phyloP scores from a whole-genome alignment of 139 green algal genomes.

The Volvox reticuliferus region DNA sequence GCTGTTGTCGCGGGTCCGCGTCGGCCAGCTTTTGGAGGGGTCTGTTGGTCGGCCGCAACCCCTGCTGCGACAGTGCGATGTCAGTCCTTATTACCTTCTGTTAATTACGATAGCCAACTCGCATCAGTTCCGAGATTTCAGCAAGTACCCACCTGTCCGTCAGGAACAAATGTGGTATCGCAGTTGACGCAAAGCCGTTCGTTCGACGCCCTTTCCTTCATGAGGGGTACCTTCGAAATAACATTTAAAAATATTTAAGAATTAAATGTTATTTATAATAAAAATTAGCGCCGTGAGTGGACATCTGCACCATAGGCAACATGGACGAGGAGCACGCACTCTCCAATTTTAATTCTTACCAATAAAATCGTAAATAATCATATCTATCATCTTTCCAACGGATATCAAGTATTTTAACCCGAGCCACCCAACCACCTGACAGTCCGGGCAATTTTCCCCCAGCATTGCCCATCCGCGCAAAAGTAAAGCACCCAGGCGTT shows the following conservation, averaged over 20 bases:
- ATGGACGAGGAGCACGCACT: too few relatives aligned
- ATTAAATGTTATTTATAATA: too few relatives aligned
- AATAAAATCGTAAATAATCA: too few relatives aligned
- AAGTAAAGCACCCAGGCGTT: slow-evolving; percentile 36
- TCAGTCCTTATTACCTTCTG: too few relatives aligned
- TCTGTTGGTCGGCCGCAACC: neutral
- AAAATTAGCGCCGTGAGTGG: neutral
- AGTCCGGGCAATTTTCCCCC: slow-evolving; percentile 49
- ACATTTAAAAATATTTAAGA: neutral
- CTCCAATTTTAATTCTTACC: too few relatives aligned
- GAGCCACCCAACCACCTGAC: slow-evolving; percentile 34
- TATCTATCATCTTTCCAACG: too few relatives aligned
- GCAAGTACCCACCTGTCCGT: slow-evolving; percentile 1
- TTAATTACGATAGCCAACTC: too few relatives aligned
- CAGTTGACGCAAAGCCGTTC: slow-evolving; percentile 62
- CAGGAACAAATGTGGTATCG: neutral
- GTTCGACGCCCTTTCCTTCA: slow-evolving; percentile 37
- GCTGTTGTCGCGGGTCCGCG: neutral
- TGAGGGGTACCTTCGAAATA: slow-evolving; percentile 48
- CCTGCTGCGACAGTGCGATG: neutral
- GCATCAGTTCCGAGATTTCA: too few relatives aligned
- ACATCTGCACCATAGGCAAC: too few relatives aligned
- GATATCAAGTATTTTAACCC: too few relatives aligned
- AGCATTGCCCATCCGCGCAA: slow-evolving; percentile 58
- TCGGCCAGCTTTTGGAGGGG: neutral